Conservation (phyloP, 163 green algal genomes). For the Chlamydomonas reinhardtii region DNA sequence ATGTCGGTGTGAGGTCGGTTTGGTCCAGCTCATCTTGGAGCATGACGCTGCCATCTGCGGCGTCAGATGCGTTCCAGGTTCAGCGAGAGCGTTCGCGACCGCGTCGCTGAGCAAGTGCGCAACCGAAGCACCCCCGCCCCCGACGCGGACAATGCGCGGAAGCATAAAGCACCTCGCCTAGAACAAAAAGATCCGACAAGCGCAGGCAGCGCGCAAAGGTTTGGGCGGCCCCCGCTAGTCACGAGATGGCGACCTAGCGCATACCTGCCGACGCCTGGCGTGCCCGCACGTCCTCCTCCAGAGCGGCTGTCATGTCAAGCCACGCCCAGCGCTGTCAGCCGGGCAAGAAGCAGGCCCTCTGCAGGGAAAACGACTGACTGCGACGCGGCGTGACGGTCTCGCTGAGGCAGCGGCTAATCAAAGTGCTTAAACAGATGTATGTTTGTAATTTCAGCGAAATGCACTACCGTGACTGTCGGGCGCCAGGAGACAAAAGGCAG, state of each 20-base stretch:
- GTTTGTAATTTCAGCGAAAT: too few relatives aligned
- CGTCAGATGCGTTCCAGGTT: not conserved
- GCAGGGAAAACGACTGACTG: not conserved
- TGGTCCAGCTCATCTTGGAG: constrained; percentile 25
- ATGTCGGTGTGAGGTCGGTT: not conserved
- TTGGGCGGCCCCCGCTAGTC: too few relatives aligned
- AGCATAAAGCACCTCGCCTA: too few relatives aligned
- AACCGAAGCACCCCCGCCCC: too few relatives aligned
- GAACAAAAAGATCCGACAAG: too few relatives aligned
- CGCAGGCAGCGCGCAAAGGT: too few relatives aligned
- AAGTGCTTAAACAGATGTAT: too few relatives aligned
- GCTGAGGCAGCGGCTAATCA: not conserved
- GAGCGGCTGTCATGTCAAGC: not conserved
- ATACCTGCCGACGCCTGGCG: constrained; percentile 23
- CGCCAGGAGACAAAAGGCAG: too few relatives aligned
- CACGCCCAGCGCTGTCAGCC: not conserved
- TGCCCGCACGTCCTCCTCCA: not conserved
- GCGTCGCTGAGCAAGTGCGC: too few relatives aligned
- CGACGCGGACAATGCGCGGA: too few relatives aligned
- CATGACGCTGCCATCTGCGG: not conserved
- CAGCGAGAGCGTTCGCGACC: too few relatives aligned
- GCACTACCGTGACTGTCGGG: too few relatives aligned
- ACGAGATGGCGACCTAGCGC: not conserved
- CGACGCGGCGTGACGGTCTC: not conserved
- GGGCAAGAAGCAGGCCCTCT: not conserved